A percentile compares a stretch with the other conserved stretches of the same genome.
Conservation (phyloP, 1,139 yeast species). For the Debaryomyces psychrophilus region DNA sequence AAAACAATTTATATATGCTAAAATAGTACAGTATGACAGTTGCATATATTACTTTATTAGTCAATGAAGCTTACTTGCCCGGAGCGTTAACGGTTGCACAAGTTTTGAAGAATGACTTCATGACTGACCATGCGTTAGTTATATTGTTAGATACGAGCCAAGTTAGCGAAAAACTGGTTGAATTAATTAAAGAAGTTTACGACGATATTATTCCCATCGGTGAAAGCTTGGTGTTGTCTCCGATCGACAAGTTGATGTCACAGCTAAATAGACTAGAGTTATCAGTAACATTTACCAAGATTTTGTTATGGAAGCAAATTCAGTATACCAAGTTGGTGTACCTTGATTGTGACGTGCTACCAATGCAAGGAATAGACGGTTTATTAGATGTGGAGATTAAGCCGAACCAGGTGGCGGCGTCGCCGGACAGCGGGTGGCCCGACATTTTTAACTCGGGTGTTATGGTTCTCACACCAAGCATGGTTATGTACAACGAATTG, state of each 20-base stretch:
- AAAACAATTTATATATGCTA: not conserved
- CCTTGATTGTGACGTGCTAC: slow-evolving; percentile 36
- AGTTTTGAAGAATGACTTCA: slow-evolving; percentile 22
- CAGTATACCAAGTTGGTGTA: slow-evolving; percentile 30
- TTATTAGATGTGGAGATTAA: slow-evolving; percentile 24
- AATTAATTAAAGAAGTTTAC: slow-evolving; percentile 22
- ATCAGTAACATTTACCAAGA: slow-evolving; percentile 31
- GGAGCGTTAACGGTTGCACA: slow-evolving; percentile 35
- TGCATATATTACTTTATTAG: slow-evolving; percentile 35
- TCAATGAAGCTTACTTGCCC: slow-evolving; percentile 33
- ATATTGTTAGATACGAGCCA: slow-evolving; percentile 25
- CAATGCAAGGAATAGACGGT: slow-evolving; percentile 28
- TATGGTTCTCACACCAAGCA: slow-evolving; percentile 30
- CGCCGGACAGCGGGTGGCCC: slow-evolving; percentile 44
- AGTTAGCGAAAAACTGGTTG: slow-evolving; percentile 22
- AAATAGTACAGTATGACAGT: slow-evolving; percentile 17
- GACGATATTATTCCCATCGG: slow-evolving; percentile 32
- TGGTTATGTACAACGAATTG: slow-evolving; percentile 22
- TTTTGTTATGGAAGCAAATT: slow-evolving; percentile 32
- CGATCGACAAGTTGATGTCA: slow-evolving; percentile 23
- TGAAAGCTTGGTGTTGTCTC: slow-evolving; percentile 23
- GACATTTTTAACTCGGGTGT: slow-evolving; percentile 40
- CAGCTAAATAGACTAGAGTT: slow-evolving; percentile 33
- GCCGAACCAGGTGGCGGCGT: slow-evolving; percentile 26
- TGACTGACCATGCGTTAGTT: slow-evolving; percentile 25